phyloP scores from a whole-genome alignment of 805 yeast genomes.

The Ogataea kodamae region DNA sequence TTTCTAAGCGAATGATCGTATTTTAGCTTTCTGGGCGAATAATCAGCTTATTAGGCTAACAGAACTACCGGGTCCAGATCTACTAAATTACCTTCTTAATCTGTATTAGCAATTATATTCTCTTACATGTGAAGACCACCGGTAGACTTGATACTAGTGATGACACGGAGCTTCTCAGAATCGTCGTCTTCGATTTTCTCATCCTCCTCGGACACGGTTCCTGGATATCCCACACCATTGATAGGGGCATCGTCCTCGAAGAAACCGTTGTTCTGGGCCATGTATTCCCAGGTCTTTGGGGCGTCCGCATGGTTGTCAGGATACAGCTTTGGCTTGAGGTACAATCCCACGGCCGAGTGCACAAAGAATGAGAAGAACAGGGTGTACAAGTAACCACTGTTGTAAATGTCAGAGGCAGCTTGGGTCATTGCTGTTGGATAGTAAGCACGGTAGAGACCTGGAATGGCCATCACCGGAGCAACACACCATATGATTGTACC shows the following conservation, averaged over 20 bases:
- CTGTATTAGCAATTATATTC: too few relatives aligned
- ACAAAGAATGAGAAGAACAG: slow-evolving; percentile 16
- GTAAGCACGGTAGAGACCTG: slow-evolving; percentile 29
- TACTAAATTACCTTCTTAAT: too few relatives aligned
- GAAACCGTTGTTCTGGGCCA: slow-evolving; percentile 22
- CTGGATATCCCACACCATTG: slow-evolving; percentile 25
- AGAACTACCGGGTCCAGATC: too few relatives aligned
- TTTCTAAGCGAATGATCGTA: too few relatives aligned
- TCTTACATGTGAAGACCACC: slow-evolving; percentile 17
- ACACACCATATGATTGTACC: slow-evolving; percentile 19
- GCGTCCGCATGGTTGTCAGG: slow-evolving; percentile 18
- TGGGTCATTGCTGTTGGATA: slow-evolving; percentile 16
- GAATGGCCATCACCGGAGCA: slow-evolving; percentile 27
- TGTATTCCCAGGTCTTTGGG: slow-evolving; percentile 23
- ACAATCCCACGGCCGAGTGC: slow-evolving; percentile 14
- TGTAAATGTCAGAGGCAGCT: slow-evolving; percentile 21
- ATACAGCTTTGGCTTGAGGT: slow-evolving; percentile 21
- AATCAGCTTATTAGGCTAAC: too few relatives aligned
- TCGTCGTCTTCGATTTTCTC: slow-evolving; percentile 2
- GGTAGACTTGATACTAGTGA: slow-evolving; percentile 19
- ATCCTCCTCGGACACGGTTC: slow-evolving; percentile 3
- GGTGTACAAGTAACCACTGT: slow-evolving; percentile 27
- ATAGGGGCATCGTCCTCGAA: slow-evolving; percentile 27
- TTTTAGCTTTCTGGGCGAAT: too few relatives aligned
- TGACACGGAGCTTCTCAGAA: slow-evolving; percentile 12